phyloP scores from a whole-genome alignment of 371 early-diverging fungal genomes.

The Parasitella parasitica region DNA sequence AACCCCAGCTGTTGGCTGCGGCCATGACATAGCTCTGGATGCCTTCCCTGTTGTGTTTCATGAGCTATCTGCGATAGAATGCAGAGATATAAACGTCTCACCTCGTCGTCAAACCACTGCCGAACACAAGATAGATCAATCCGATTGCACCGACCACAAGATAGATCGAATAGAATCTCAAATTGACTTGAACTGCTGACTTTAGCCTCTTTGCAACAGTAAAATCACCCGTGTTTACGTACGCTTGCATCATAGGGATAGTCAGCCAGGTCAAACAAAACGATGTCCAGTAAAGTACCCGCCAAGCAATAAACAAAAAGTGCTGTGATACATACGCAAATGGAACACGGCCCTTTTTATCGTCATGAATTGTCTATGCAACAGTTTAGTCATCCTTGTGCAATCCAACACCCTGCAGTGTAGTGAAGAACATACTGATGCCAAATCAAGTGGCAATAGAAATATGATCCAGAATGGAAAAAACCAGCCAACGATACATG shows the following conservation, averaged over 20 bases:
- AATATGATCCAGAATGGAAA: conserved; percentile 89
- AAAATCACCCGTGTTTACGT: conserved; percentile 86
- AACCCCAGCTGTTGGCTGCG: conserved; percentile 91
- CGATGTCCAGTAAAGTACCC: conserved; percentile 87
- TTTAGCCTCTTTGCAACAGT: conserved; percentile 59
- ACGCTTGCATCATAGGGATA: conserved; percentile 85
- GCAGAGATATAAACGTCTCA: neutral
- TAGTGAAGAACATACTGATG: conserved; percentile 66
- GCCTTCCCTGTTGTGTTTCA: conserved; percentile 44
- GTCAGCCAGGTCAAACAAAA: conserved; percentile 86
- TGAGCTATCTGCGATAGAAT: neutral
- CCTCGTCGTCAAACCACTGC: conserved; percentile 51
- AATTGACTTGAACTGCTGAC: conserved; percentile 74
- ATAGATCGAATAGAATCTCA: conserved; percentile 70
- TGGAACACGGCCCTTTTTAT: conserved; percentile 71
- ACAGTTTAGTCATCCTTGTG: neutral
- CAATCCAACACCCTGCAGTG: neutral
- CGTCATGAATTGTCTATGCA: conserved; percentile 62
- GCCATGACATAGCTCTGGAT: conserved; percentile 88
- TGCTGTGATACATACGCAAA: conserved; percentile 69
- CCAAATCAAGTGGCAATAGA: conserved; percentile 87
- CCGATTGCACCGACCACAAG: conserved; percentile 59
- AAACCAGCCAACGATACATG: conserved; percentile 76
- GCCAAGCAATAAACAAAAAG: conserved; percentile 81
- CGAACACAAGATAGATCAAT: conserved; percentile 71